Percentiles rank a stretch among this genome's conserved stretches.
phyloP scores from a whole-genome alignment of 2,329 filamentous ascomycete species.

The Talaromyces verruculosus region DNA sequence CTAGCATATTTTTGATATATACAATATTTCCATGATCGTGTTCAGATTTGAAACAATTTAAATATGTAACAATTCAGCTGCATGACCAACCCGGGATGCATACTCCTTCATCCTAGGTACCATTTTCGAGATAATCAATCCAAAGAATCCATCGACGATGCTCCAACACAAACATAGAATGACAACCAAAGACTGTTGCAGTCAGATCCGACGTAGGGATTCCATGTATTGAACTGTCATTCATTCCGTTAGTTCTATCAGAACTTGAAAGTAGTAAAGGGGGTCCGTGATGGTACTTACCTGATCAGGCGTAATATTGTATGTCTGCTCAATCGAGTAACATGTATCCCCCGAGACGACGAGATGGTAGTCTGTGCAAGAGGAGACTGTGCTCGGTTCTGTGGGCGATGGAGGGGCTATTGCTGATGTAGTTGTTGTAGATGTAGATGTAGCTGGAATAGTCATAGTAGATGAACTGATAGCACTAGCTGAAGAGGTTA shows the following conservation, averaged over 20 bases:
- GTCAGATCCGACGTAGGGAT: slow-evolving; percentile 6
- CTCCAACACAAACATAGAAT: slow-evolving; percentile 22
- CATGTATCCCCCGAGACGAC: slow-evolving; percentile 18
- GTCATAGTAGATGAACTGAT: not conserved
- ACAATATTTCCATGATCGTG: not conserved
- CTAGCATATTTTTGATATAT: not conserved
- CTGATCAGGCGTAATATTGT: slow-evolving; percentile 17
- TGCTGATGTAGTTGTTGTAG: not conserved
- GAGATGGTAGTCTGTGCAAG: slow-evolving; percentile 15
- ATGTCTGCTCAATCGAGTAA: slow-evolving; percentile 10
- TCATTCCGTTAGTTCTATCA: not conserved
- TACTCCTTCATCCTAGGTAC: not conserved
- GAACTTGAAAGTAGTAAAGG: no score
- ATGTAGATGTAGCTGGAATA: not conserved
- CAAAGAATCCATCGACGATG: not conserved
- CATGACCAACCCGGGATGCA: not conserved
- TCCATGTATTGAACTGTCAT: slow-evolving; percentile 7
- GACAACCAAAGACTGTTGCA: slow-evolving; percentile 15
- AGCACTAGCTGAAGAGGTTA: not conserved
- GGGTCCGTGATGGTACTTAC: not conserved
- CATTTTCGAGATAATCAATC: not conserved
- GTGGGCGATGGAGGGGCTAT: not conserved
- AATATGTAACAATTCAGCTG: not conserved
- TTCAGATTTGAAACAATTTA: not conserved
- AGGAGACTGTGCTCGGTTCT: not conserved